Percentiles rank a stretch among this genome's conserved stretches.
Conservation (phyloP, 1,284 basidiomycete genomes). For the Vanrija sp. region DNA sequence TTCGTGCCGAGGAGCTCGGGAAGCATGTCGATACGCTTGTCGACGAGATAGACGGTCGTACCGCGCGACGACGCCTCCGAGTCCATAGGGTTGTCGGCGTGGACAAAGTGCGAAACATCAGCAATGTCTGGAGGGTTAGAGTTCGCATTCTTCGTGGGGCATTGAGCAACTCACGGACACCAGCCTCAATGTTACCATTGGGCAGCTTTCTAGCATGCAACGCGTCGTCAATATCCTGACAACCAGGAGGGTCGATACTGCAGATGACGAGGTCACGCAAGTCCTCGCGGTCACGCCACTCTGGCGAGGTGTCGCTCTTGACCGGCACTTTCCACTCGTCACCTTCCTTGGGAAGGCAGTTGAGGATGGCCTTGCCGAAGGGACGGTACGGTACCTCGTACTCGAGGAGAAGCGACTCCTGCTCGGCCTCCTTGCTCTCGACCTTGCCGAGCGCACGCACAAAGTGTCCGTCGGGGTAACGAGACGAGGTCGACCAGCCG, state of each 20-base stretch:
- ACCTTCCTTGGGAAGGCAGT: conserved; percentile 85
- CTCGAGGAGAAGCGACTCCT: conserved; percentile 89
- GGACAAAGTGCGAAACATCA: conserved; percentile 96
- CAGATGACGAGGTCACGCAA: conserved; percentile 82
- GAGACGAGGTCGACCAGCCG: conserved; percentile 77
- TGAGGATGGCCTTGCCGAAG: conserved; percentile 89
- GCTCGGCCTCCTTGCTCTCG: conserved; percentile 93
- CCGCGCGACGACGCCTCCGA: conserved; percentile 90
- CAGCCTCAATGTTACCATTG: conserved; percentile 95
- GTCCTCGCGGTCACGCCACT: conserved; percentile 87
- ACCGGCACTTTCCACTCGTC: conserved; percentile 90
- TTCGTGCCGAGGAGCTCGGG: conserved; percentile 93
- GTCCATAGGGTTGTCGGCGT: conserved; percentile 93
- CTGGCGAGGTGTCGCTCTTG: conserved; percentile 57
- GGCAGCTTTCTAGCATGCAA: conserved; percentile 85
- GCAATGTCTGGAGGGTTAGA: conserved; percentile 71
- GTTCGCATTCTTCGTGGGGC: too few species aligned
- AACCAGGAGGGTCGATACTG: conserved; percentile 97
- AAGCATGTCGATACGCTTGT: conserved; percentile 99
- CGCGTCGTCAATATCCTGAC: conserved; percentile 98
- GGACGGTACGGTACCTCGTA: conserved; percentile 96
- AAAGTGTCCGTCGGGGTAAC: conserved; percentile 97
- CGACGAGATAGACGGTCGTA: conserved; percentile 97
- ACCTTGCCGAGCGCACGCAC: conserved; percentile 86
- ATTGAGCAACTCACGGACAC: conserved; percentile 73